These are phyloP conservation scores for Kazachstania africana DNA, from an alignment of 805 yeast genomes.

Conservation along the genomic window DNA sequence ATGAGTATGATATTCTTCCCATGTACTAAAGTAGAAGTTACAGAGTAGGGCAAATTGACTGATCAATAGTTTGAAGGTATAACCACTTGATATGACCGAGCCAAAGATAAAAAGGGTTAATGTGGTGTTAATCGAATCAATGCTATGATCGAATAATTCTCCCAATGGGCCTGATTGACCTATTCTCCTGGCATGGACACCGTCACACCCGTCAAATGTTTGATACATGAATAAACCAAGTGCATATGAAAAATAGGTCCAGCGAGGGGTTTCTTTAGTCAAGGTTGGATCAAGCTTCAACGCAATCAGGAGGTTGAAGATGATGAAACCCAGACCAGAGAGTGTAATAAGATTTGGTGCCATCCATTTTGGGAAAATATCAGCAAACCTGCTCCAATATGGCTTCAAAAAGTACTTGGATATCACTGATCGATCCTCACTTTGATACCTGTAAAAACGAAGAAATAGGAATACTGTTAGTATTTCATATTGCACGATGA, in stretches of 20 bases:
- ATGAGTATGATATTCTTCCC: conserved; percentile 94
- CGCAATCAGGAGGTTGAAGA: conserved; percentile 50
- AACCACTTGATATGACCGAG: conserved; percentile 69
- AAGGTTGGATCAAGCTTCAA: conserved; percentile 65
- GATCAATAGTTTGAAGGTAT: conserved; percentile 45
- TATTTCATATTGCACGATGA: too few relatives aligned
- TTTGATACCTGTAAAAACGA: conserved; percentile 37
- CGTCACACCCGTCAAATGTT: conserved; percentile 94
- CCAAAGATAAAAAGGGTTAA: conserved; percentile 63
- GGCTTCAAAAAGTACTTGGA: conserved; percentile 69
- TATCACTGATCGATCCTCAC: conserved; percentile 71
- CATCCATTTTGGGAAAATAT: conserved; percentile 69
- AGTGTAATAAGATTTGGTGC: conserved; percentile 90
- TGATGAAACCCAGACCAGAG: conserved; percentile 64
- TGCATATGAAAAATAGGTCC: conserved; percentile 72
- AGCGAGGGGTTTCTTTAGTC: conserved; percentile 47
- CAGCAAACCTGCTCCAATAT: conserved; percentile 66
- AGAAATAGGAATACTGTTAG: neutral
- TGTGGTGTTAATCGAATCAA: conserved; percentile 66
- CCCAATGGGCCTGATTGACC: conserved; percentile 95
- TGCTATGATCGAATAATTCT: conserved; percentile 86
- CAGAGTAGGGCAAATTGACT: conserved; percentile 64
- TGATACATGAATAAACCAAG: conserved; percentile 80
- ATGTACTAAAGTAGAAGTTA: conserved; percentile 80
- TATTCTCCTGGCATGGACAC: conserved; percentile 87